phyloP scores from a whole-genome alignment of 352 stramenopile genomes.

The Albugo candida region DNA sequence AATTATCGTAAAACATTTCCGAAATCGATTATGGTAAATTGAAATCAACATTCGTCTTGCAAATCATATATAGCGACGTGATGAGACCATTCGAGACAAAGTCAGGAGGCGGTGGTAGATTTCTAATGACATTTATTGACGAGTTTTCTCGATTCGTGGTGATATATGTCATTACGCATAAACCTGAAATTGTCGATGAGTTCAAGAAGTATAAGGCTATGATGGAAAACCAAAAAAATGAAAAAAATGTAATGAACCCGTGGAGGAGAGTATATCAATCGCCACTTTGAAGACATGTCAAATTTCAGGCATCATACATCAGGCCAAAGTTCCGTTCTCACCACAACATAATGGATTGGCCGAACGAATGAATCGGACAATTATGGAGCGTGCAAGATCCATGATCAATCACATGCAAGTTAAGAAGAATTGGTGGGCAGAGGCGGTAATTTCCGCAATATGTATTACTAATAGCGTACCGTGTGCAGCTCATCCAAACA shows the following conservation, averaged over 20 bases:
- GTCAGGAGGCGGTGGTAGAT: background rate
- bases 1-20: background rate
- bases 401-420: conserved; percentile 3
- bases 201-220: conserved; percentile 4
- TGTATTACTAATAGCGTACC: conserved; percentile 5
- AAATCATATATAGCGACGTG: background rate
- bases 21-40: background rate
- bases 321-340: conserved; percentile 2
- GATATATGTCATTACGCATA: conserved; percentile 10
- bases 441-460: conserved; percentile 5
- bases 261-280: conserved; percentile 8
- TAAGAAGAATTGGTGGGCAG: conserved; percentile 2
- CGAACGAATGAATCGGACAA: conserved; percentile 5
- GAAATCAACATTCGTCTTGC: background rate
- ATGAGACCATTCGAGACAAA: background rate
- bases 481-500: background rate
- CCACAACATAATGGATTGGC: conserved; percentile 4
- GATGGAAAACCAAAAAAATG: conserved; percentile 9
- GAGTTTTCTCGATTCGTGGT: conserved; percentile 9
- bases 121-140: conserved; percentile 7
- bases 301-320: conserved; percentile 1
- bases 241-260: conserved; percentile 10
- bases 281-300: conserved; percentile 1
- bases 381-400: conserved; percentile 3
- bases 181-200: conserved; percentile 5